Evolutionary conservation across 495 filamentous ascomycete genomes (phyloP).

Genomic region (Filosporella fistucella): DNA sequence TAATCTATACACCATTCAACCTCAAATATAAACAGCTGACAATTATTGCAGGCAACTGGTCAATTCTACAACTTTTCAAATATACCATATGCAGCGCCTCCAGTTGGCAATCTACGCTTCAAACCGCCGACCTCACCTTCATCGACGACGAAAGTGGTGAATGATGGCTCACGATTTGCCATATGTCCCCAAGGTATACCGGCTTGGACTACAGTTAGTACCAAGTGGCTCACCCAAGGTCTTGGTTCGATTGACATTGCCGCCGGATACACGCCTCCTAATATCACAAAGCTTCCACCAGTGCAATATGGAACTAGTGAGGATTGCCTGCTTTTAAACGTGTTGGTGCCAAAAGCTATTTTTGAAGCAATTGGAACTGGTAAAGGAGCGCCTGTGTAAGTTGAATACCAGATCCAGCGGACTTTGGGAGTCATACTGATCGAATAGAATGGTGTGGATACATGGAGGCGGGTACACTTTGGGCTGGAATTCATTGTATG

Average conservation of each 20-base stretch:
- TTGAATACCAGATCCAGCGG: slow-evolving; percentile 2
- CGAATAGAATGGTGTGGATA: slow-evolving; percentile 45
- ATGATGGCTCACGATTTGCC: neutral
- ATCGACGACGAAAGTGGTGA: slow-evolving; percentile 12
- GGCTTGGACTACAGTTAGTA: neutral
- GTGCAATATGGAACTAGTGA: slow-evolving; percentile 20
- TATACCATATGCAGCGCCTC: slow-evolving; percentile 55
- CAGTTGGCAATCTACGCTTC: slow-evolving; percentile 47
- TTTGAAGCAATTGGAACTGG: slow-evolving; percentile 28
- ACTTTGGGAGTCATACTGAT: neutral
- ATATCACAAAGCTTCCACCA: slow-evolving; percentile 6
- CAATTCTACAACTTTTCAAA: slow-evolving; percentile 52
- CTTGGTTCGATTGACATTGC: slow-evolving; percentile 3
- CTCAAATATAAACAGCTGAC: neutral
- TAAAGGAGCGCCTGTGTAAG: slow-evolving; percentile 11
- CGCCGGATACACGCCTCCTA: slow-evolving; percentile 2
- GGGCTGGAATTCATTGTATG: slow-evolving; percentile 45
- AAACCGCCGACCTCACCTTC: slow-evolving; percentile 34
- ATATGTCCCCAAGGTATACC: slow-evolving; percentile 11
- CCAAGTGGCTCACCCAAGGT: slow-evolving; percentile 3
- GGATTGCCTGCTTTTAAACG: slow-evolving; percentile 48
- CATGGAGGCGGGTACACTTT: slow-evolving; percentile 54
- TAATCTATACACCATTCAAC: neutral
- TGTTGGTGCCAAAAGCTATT: slow-evolving; percentile 40
- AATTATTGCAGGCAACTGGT: slow-evolving; percentile 5